Percentiles rank a stretch among this genome's conserved stretches.
Evolutionary conservation across 257 asterid species (phyloP).

Genomic region (Echites panduratus): DNA sequence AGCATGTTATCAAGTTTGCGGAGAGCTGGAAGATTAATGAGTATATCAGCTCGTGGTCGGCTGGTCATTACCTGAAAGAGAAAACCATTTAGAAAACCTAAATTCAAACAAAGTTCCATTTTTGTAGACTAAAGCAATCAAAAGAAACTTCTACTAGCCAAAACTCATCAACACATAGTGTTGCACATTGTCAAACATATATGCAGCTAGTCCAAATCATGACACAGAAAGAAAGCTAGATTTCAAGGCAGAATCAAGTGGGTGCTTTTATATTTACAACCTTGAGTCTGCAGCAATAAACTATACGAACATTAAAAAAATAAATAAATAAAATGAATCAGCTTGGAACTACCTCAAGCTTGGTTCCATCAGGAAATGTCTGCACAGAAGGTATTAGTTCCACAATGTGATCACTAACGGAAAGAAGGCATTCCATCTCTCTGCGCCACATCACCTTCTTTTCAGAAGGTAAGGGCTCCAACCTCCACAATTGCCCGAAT

Average conservation of each 20-base stretch:
- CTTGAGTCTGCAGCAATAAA: neutral
- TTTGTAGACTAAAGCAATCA: neutral
- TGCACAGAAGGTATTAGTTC: slow-evolving; percentile 75
- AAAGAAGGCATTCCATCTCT: slow-evolving; percentile 77
- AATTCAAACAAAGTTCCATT: neutral
- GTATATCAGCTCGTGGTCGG: slow-evolving; percentile 67
- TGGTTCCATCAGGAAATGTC: slow-evolving; percentile 70
- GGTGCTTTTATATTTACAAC: neutral
- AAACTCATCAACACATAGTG: too few species aligned
- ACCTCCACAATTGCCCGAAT: slow-evolving; percentile 88
- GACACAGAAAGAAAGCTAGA: neutral
- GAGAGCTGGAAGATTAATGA: slow-evolving; percentile 85
- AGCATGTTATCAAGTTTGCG: slow-evolving; percentile 88
- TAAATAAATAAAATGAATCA: neutral
- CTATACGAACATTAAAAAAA: neutral
- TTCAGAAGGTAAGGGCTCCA: slow-evolving; percentile 66
- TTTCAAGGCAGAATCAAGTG: neutral
- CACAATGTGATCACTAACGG: slow-evolving; percentile 67
- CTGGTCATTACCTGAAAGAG: slow-evolving; percentile 75
- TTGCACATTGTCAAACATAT: neutral
- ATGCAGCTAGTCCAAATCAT: neutral
- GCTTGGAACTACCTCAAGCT: slow-evolving; percentile 59
- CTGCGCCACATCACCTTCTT: slow-evolving; percentile 78
- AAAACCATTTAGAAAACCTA: neutral
- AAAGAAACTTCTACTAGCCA: neutral